Conservation (phyloP, 1,284 basidiomycete genomes). For the Moesziomyces aphidis region DNA sequence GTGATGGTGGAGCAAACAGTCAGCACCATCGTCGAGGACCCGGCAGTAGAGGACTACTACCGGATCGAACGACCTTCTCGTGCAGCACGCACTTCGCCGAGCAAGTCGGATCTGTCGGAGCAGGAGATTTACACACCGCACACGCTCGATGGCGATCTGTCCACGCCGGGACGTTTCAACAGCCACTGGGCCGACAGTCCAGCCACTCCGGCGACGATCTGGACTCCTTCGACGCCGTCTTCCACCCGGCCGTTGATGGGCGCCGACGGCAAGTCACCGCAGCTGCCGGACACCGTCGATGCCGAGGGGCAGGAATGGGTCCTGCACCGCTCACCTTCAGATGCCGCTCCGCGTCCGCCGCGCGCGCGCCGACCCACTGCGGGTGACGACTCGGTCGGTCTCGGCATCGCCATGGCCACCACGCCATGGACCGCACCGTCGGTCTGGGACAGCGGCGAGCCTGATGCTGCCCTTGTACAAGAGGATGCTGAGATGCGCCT, state of each 20-base stretch:
- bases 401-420: conserved; percentile 13
- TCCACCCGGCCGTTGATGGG: conserved; percentile 4
- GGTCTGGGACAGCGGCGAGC: conserved; percentile 21
- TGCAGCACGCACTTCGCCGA: conserved; percentile 6
- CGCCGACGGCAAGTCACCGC: conserved; percentile 1
- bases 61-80: conserved; percentile 11
- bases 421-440: conserved; percentile 19
- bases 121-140: conserved; percentile 11
- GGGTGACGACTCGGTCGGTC: conserved; percentile 13
- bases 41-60: conserved; percentile 18
- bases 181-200: conserved; percentile 15
- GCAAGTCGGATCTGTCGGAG: conserved; percentile 7
- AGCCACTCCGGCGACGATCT: conserved; percentile 15
- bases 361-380: not conserved
- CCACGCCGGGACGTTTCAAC: conserved; percentile 9
- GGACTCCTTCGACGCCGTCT: conserved; percentile 20
- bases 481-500: conserved; percentile 26
- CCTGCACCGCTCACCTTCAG: conserved; percentile 9
- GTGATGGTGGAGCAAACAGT: conserved; percentile 36
- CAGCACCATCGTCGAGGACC: conserved; percentile 31
- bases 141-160: conserved; percentile 3
- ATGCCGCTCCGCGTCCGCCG: not conserved
- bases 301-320: conserved; percentile 1
- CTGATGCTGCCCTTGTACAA: conserved; percentile 14
- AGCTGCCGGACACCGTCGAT: not conserved